Percentiles rank a stretch among this genome's conserved stretches.
Conservation (phyloP, 495 filamentous ascomycete genomes). For the Hypoxylon lenormandii region DNA sequence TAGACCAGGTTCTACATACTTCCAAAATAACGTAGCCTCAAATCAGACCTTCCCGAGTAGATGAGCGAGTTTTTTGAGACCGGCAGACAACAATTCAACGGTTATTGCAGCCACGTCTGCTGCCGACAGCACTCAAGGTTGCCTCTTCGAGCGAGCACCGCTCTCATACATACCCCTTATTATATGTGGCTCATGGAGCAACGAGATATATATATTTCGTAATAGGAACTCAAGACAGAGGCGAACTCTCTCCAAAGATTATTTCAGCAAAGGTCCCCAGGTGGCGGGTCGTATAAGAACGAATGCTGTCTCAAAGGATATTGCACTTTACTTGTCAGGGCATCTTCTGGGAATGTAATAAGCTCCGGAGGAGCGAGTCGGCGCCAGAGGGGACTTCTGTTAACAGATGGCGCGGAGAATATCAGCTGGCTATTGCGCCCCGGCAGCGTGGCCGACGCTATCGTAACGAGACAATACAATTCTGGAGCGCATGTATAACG, state of each 20-base stretch:
- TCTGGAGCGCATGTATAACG: not conserved
- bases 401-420: not conserved
- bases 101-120: not conserved
- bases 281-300: not conserved
- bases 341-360: conserved; percentile 1
- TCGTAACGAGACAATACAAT: not conserved
- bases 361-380: not conserved
- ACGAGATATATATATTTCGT: not conserved
- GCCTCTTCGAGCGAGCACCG: conserved; percentile 1
- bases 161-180: not conserved
- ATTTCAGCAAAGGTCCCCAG: not conserved
- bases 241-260: not conserved
- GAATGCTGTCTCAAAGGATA: not conserved
- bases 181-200: not conserved
- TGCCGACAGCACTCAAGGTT: not conserved
- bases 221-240: not conserved
- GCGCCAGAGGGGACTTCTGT: not conserved
- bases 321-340: not conserved
- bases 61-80: too few species aligned
- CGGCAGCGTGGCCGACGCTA: not conserved
- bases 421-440: conserved; percentile 1
- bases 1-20: too few species aligned
- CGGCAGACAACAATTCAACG: not conserved
- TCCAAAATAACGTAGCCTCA: too few species aligned
- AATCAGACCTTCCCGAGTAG: too few species aligned